Evolutionary conservation across 2,329 filamentous ascomycete genomes (phyloP), one percentile per base, ranked within the genome.

Genomic region (Trichoderma sp.): DNA sequence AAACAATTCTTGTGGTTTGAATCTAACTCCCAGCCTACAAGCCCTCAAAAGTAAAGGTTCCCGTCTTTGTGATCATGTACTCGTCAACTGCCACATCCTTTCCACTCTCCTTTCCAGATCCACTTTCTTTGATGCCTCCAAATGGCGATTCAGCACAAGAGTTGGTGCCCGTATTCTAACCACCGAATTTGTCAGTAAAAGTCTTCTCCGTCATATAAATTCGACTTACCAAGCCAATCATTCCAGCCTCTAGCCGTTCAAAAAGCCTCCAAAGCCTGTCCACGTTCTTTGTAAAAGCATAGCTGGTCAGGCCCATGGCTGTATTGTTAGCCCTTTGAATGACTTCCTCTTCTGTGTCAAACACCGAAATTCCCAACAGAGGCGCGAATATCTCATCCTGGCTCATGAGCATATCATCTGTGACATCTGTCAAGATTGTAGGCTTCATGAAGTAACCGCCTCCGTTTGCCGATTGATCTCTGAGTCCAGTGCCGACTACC

Each of bases 321-420:
- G 89, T 84, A 4, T 79, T 75, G 75, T 93, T 93, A 1, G 90
- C 91, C 67, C 89, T 80, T 68, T 85, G 81, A 10, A 92, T 84
- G 7, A 91, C 91, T 70, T 93, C 89, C 37, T 89, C 87, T 77
- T 93, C 91, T 0, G 85, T 88, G 35, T 91, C 84, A 76, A 93
- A 93, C 16, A 85, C 82, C 79, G 91, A 92, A 2, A 93, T 77
- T 0, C 88, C 90, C 0, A 90, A 89, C 0, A 93, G 85, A 1
- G 91, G 91, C 0, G 90, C 91, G 74, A 93, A 93, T 0, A 90
- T 92, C 78, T 93, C 91, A 72, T 93, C 90, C 2, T 83, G 82
- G 31, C 88, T 86, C 70, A 93, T 81, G 68, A 84, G 80, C 91
- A 92, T 93, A 47, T 89, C 85, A 71, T 83, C 82, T 14, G 80